Evolutionary conservation across 306 rosid species (phyloP), one percentile per base, ranked within the genome.

Genomic region (Myrica gale): DNA sequence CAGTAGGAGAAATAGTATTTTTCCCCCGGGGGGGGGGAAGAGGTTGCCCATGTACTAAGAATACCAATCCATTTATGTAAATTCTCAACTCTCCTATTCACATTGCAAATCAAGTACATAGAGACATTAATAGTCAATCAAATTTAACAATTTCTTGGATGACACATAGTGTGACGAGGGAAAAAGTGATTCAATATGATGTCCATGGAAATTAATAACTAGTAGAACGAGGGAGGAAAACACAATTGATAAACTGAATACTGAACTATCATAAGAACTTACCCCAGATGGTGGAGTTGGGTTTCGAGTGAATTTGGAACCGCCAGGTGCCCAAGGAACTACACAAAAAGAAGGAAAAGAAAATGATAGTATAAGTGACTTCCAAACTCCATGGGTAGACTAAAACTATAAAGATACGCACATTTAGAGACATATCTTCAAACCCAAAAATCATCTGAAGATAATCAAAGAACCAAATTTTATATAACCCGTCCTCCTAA

Each of bases 291-390:
- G 97, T 52, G 99, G 99, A 84, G 88, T 63, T 53, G 99, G 97
- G 80, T 95, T 95, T 72, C 99, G 92, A 61, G 88, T 86, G 80
- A 92, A 95, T 91, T 90, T 95, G 54, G 96, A 86, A 84, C 99
- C 99, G 71, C 97, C 99, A 0, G 99, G 99, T 63, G 97, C 97
- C 99, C 99, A 95, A 23, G 99, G 99, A 85, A 92, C 99, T 95
- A 74, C 78, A 71, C 58, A 86, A 62, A 67, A 67, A 13, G 72
- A 4, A 72, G 46, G 58, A 19, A 52, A 80, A 77, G 10, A 20
- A 51, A 23, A 37, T 70, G 0, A 9, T 19, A 13, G 21, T 10
- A 69, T 46, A 48, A 43, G 72, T 45, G 53, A 46, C 54, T 32
- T 68, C n/a, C 54, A 45, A 44, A 68, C 37, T 11, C 63, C 61